phyloP scores from a whole-genome alignment of 148 eudicot species.

The Linanthus parryae region DNA sequence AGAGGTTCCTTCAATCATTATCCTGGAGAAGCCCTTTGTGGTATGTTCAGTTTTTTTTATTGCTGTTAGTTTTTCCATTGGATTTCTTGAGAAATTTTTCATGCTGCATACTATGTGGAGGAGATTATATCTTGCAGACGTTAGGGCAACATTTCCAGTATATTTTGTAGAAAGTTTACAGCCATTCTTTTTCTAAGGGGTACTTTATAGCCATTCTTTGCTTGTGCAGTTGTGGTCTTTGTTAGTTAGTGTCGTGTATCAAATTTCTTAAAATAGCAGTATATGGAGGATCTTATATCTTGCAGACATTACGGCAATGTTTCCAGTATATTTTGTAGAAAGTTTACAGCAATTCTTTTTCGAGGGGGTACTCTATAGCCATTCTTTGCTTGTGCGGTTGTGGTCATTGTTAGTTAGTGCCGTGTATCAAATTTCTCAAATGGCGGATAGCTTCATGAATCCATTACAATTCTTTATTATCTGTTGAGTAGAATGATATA shows the following conservation, averaged over 20 bases:
- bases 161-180: not conserved
- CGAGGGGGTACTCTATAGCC: too few relatives aligned
- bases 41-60: conserved; percentile 23
- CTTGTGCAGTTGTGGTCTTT: not conserved
- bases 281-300: too few relatives aligned
- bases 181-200: not conserved
- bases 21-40: conserved; percentile 72
- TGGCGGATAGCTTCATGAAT: too few relatives aligned
- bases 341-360: not conserved
- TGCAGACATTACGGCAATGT: too few relatives aligned
- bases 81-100: not conserved
- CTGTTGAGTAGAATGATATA: too few relatives aligned
- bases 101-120: too few relatives aligned
- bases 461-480: too few relatives aligned
- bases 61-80: not conserved
- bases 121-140: too few relatives aligned
- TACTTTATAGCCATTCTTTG: not conserved
- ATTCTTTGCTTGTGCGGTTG: not conserved
- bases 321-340: not conserved
- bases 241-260: too few relatives aligned
- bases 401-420: too few relatives aligned
- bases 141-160: not conserved
- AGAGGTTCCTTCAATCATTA: conserved; percentile 56
- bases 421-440: too few relatives aligned
- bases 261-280: too few relatives aligned